Evolutionary conservation across 495 filamentous ascomycete genomes (phyloP).

Genomic region (Hypoxylon fragiforme): DNA sequence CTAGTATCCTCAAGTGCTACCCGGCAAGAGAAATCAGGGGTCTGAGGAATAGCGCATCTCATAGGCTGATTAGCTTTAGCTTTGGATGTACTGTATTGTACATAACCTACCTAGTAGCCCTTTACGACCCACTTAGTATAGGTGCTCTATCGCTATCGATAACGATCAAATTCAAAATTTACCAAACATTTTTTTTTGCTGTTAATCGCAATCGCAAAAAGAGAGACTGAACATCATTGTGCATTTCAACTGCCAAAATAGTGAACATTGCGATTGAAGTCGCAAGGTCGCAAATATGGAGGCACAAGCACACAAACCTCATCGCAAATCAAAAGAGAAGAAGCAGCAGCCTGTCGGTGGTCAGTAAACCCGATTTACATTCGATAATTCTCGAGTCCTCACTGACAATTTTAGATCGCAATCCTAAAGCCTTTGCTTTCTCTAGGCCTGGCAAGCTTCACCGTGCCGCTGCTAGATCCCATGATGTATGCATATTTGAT

Average conservation of each 20-base stretch:
- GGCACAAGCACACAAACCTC: constrained; percentile 80
- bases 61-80: no score
- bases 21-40: constrained; percentile 14
- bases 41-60: constrained; percentile 1
- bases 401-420: constrained; percentile 57
- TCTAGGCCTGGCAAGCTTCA: constrained; percentile 83
- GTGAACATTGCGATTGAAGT: constrained; percentile 7
- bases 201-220: no score
- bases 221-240: no score
- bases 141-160: constrained; percentile 38
- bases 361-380: no score
- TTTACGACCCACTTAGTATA: no score
- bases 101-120: no score
- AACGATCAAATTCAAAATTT: constrained; percentile 8
- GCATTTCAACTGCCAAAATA: neutral
- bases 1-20: constrained; percentile 23
- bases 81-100: no score
- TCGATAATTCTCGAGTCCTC: no score
- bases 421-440: constrained; percentile 91
- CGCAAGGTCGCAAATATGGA: constrained; percentile 60
- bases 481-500: constrained; percentile 68
- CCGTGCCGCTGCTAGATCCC: constrained; percentile 81
- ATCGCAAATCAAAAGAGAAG: constrained; percentile 88
- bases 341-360: constrained; percentile 73
- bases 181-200: constrained; percentile 16